Conservation (phyloP, 1,284 basidiomycete species). For the Amylostereum chailletii region DNA sequence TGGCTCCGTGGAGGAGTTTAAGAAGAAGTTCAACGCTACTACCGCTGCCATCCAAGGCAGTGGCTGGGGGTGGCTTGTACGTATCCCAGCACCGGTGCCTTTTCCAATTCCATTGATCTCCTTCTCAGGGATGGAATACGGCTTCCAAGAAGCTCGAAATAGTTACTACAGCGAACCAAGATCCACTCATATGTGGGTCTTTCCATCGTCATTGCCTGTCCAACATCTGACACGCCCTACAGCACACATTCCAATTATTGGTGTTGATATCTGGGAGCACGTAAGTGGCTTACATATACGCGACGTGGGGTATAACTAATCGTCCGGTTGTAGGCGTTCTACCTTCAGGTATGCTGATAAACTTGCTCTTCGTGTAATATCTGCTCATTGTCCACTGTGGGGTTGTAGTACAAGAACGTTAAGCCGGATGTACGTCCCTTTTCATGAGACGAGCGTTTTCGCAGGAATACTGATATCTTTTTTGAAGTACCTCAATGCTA, state of each 20-base stretch:
- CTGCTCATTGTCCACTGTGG: conserved; percentile 13
- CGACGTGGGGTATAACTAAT: conserved; percentile 6
- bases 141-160: conserved; percentile 75
- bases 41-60: conserved; percentile 96
- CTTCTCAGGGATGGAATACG: conserved; percentile 60
- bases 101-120: not conserved
- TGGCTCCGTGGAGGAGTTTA: conserved; percentile 73
- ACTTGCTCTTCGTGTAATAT: conserved; percentile 1
- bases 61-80: conserved; percentile 95
- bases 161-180: conserved; percentile 92
- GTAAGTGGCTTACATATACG: conserved; percentile 30
- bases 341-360: conserved; percentile 44
- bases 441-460: not conserved
- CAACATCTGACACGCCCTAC: conserved; percentile 4
- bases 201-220: not conserved
- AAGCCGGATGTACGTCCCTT: conserved; percentile 71
- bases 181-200: conserved; percentile 73
- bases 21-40: conserved; percentile 74
- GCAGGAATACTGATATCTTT: no score
- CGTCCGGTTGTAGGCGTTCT: conserved; percentile 48
- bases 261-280: conserved; percentile 97
- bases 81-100: conserved; percentile 18
- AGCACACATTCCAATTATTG: conserved; percentile 87
- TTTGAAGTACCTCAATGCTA: conserved; percentile 75
- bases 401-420: conserved; percentile 81